These are phyloP conservation scores for Rostrohypoxylon terebratum DNA, from an alignment of 495 filamentous ascomycete species.

Conservation along the genomic window DNA sequence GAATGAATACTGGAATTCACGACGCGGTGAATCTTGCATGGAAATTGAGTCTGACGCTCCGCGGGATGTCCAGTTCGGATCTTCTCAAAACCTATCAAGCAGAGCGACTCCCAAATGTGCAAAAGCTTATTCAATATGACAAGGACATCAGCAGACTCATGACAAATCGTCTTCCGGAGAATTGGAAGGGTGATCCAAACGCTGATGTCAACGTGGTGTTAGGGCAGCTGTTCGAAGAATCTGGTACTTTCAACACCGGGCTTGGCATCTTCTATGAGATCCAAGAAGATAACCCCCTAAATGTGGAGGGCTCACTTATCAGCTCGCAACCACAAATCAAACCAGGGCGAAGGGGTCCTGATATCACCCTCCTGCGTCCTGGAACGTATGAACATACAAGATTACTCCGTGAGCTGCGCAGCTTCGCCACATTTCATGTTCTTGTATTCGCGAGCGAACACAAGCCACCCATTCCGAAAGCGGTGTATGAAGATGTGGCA, in stretches of 20 bases:
- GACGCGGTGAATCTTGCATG: slow-evolving; percentile 71
- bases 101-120: slow-evolving; percentile 55
- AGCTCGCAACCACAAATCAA: slow-evolving; percentile 2
- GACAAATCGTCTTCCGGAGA: slow-evolving; percentile 51
- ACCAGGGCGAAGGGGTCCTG: slow-evolving; percentile 57
- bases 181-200: slow-evolving; percentile 56
- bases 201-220: slow-evolving; percentile 60
- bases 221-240: slow-evolving; percentile 55
- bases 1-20: slow-evolving; percentile 71
- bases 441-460: slow-evolving; percentile 53
- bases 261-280: slow-evolving; percentile 57
- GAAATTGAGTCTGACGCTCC: slow-evolving; percentile 60
- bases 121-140: slow-evolving; percentile 51
- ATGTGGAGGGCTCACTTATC: slow-evolving; percentile 44
- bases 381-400: slow-evolving; percentile 57
- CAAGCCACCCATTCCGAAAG: slow-evolving; percentile 32
- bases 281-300: slow-evolving; percentile 47
- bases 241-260: slow-evolving; percentile 57
- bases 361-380: slow-evolving; percentile 56
- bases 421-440: slow-evolving; percentile 51
- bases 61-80: slow-evolving; percentile 25
- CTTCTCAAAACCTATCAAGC: slow-evolving; percentile 55
- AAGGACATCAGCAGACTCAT: slow-evolving; percentile 54
- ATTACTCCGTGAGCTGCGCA: slow-evolving; percentile 56
- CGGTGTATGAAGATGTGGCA: neutral